Evolutionary conservation across 2,329 filamentous ascomycete species (phyloP), one percentile per base, ranked within the genome.

Genomic region (Rhytidhysteron rufulum): DNA sequence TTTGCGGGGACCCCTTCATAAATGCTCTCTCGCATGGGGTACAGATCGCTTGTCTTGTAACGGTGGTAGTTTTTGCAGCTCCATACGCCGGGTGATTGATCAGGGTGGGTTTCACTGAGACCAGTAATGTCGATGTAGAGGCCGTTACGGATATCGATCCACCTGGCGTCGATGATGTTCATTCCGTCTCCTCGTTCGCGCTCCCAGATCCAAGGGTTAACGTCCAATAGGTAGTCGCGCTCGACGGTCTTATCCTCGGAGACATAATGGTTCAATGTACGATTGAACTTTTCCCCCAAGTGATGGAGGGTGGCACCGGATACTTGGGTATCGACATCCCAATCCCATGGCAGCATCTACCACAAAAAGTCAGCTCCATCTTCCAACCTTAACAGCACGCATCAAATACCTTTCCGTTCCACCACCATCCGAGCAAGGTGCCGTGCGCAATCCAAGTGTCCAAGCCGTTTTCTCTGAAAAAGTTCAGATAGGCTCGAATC

Each of bases 391-490:
- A 21, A 11, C 16, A 16, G 22, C 22, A 16, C 39, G 40, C 9
- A 17, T 34, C 45, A n/a, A n/a, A n/a, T 61, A 77, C 75, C 66
- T 72, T 72, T 41, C 72, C 72, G 60, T 88, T 91, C 88, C 88
- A 94, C 85, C 86, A 93, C 88, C 88, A 94, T 10, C 87, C 88
- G 17, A 94, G 70, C 36, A 93, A 68, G 4, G 87, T 89, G 35
- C 88, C 88, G 63, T 94, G 88, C 29, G 88, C 87, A 43, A 94
- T 80, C 88, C 88, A 93, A 0, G 88, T 91, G 66, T 91, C 86
- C 46, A 88, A 67, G 5, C 79, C 78, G 39, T 83, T 72, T 15
- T 77, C 70, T 32, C 72, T 69, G 62, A 86, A 84, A 41, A 79
- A 81, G 33, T 74, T 72, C 32, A 93, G 74, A 66, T 93, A 93